A percentile compares a stretch with the other conserved stretches of the same genome.
These are phyloP conservation scores for Adansonia grandidieri DNA, from an alignment of 441 rosid species.

Conservation along the genomic window DNA sequence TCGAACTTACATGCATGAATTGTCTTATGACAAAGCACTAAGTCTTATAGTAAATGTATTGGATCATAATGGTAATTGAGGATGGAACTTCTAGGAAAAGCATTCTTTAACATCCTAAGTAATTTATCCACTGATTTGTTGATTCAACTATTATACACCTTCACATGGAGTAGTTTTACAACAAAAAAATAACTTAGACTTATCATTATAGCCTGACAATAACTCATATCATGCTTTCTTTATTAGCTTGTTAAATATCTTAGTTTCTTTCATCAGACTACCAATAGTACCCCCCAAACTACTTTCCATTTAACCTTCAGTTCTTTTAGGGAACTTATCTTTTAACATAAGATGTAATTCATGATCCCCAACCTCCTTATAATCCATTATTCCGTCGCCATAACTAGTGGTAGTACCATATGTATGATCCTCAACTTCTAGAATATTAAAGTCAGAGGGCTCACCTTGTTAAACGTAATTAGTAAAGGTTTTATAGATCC, in stretches of 20 bases:
- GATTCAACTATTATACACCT: constrained; percentile 2
- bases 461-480: too few relatives aligned
- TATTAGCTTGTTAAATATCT: neutral
- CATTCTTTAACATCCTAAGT: neutral
- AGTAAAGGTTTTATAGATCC: too few relatives aligned
- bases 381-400: too few relatives aligned
- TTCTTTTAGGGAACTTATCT: neutral
- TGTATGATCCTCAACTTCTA: too few relatives aligned
- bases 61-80: neutral
- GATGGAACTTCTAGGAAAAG: neutral
- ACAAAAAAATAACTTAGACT: neutral
- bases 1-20: constrained; percentile 14
- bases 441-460: too few relatives aligned
- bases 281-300: neutral
- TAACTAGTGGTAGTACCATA: too few relatives aligned
- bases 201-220: neutral
- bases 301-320: neutral
- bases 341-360: neutral
- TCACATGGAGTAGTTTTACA: neutral
- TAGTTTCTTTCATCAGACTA: neutral
- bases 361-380: too few relatives aligned
- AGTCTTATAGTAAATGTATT: neutral
- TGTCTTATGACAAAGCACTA: neutral
- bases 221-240: neutral
- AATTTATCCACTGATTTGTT: neutral